Base-by-base conservation (phyloP, 768 basidiomycete genomes). In the Lentinula sp. region DNA sequence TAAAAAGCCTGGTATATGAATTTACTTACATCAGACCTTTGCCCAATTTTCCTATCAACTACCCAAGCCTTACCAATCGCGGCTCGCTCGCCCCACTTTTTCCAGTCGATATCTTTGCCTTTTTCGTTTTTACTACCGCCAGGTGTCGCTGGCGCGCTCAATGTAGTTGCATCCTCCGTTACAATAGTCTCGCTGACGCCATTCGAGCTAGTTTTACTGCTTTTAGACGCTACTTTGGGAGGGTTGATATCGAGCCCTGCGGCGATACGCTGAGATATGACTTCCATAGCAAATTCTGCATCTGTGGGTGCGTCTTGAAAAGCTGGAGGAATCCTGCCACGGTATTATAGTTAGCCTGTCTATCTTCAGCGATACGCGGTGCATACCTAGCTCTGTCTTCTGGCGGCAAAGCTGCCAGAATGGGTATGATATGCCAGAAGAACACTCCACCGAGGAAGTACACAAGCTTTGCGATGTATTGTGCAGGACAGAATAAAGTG, bases 261-360 rank as follows among this genome's bases (percentile, higher is more conserved):
- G 37, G 81, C 78, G 4, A 87, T 76, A 7, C 87, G 81, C 60
- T 79, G 76, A 3, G 86, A 79, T 16, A 89, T 87, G 10, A 89
- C 68, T 40, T 86, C 79, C 83, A 88, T 88, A 2, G 88, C 86
- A 65, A 86, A 85, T 52, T 89, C 85, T 3, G 83, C 79, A 64
- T 89, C 86, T 3, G 86, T 89, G 0, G 88, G 87, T 10, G 80
- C 81, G 62, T 84, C 79, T 40, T 66, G 62, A 53, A 88, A 77
- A 3, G 75, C 71, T 6, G 76, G 71, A 21, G 82, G 80, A 11
- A 84, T 55, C 43, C 84, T 87, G 49, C 23, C 42, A 16, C n/a
- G 45, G 6, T 23, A 21, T 31, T 10, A 8, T 52, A 10, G 32
- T 7, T 53, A 53, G 13, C 32, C 13, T 15, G 48, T 21, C 11